Percentiles rank a stretch among this genome's conserved stretches.
Evolutionary conservation across 2,329 filamentous ascomycete genomes (phyloP).

Genomic region (Ustulina deusta): DNA sequence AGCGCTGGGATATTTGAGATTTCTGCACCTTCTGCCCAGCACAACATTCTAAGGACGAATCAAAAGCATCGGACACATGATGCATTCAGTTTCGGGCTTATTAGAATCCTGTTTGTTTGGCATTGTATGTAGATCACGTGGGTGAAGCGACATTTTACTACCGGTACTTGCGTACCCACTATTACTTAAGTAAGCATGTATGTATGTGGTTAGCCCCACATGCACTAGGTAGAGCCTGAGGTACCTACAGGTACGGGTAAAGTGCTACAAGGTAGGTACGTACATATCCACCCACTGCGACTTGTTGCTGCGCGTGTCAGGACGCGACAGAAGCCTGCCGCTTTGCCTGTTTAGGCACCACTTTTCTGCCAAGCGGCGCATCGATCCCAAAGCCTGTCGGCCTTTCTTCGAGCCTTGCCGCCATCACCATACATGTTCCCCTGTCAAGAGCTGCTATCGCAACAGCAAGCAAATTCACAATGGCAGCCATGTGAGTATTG

Average conservation of each 20-base stretch:
- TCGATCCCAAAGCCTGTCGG: slow-evolving; percentile 6
- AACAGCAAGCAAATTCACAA: slow-evolving; percentile 35
- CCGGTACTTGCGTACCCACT: background rate
- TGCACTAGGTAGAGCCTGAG: too few relatives aligned
- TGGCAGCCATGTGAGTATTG: slow-evolving; percentile 48
- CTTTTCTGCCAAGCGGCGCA: slow-evolving; percentile 13
- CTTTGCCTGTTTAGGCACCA: slow-evolving; percentile 33
- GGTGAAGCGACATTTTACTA: background rate
- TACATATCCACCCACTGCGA: background rate
- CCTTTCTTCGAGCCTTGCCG: slow-evolving; percentile 23
- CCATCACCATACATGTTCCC: slow-evolving; percentile 13
- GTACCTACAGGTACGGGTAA: background rate
- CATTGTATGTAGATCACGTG: too few relatives aligned
- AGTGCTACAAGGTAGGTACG: background rate
- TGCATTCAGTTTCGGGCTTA: too few relatives aligned
- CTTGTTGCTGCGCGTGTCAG: slow-evolving; percentile 25
- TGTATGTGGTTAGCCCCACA: background rate
- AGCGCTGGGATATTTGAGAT: too few relatives aligned
- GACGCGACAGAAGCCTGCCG: slow-evolving; percentile 35
- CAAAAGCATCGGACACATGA: too few relatives aligned
- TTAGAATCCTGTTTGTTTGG: too few relatives aligned
- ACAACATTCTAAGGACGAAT: too few relatives aligned
- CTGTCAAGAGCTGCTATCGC: slow-evolving; percentile 19
- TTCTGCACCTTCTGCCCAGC: too few relatives aligned
- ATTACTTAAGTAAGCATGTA: background rate